phyloP scores from a whole-genome alignment of 768 basidiomycete genomes.

The Fomitopsis pulvina region DNA sequence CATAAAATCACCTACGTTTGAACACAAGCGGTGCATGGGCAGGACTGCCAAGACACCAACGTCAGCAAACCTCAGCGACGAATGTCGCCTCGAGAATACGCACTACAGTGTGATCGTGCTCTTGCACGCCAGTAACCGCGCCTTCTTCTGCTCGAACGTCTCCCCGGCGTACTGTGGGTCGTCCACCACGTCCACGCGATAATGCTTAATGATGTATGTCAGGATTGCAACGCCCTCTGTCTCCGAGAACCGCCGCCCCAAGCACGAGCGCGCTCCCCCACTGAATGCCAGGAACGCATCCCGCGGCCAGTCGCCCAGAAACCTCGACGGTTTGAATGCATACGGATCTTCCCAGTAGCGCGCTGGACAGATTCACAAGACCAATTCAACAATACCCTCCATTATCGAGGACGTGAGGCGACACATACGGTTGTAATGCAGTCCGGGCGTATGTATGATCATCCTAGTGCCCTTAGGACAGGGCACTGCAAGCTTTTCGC shows the following conservation, averaged over 20 bases:
- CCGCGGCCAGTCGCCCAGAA: slow-evolving; percentile 46
- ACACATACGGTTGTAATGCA: slow-evolving; percentile 26
- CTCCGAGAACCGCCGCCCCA: slow-evolving; percentile 44
- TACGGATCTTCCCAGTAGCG: slow-evolving; percentile 32
- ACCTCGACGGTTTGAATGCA: slow-evolving; percentile 35
- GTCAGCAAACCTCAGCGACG: neutral
- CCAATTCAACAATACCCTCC: neutral
- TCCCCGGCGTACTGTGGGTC: slow-evolving; percentile 43
- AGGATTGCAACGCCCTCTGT: too few species aligned
- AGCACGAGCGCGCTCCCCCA: slow-evolving; percentile 37
- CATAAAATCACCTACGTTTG: slow-evolving; percentile 13
- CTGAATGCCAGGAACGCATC: slow-evolving; percentile 52
- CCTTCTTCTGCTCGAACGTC: slow-evolving; percentile 39
- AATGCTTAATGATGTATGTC: too few species aligned
- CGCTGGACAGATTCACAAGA: slow-evolving; percentile 18
- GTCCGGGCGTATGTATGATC: slow-evolving; percentile 13
- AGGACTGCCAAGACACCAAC: slow-evolving; percentile 6
- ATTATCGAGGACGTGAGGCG: too few species aligned
- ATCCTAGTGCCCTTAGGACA: slow-evolving; percentile 19
- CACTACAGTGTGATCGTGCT: slow-evolving; percentile 40
- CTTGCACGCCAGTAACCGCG: slow-evolving; percentile 31
- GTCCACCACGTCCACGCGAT: slow-evolving; percentile 42
- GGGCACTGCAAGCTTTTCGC: slow-evolving; percentile 15
- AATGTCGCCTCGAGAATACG: slow-evolving; percentile 14
- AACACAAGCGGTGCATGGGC: slow-evolving; percentile 15